Percentiles rank a stretch among this genome's conserved stretches.
phyloP scores from a whole-genome alignment of 805 yeast genomes.

The Tetrapisispora phaffii region DNA sequence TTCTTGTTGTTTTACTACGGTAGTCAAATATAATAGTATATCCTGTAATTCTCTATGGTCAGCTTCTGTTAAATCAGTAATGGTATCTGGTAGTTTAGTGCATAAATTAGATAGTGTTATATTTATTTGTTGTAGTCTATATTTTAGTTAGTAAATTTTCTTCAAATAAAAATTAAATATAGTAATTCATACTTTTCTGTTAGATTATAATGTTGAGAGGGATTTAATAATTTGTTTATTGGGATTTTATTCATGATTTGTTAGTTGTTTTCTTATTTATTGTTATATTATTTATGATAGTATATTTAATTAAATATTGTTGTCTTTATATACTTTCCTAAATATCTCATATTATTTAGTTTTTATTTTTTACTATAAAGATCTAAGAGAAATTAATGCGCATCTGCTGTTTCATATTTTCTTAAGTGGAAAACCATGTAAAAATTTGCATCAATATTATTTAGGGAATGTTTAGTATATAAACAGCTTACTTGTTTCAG shows the following conservation, averaged over 20 bases:
- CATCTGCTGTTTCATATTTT: neutral
- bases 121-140: conserved; percentile 1
- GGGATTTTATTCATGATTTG: conserved; percentile 15
- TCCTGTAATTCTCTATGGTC: conserved; percentile 5
- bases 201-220: conserved; percentile 5
- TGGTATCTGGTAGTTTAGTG: neutral
- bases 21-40: conserved; percentile 3
- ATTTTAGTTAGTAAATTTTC: neutral
- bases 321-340: neutral
- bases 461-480: neutral
- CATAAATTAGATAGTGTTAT: neutral
- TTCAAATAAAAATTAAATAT: neutral
- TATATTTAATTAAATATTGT: neutral
- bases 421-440: neutral
- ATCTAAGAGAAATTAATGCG: neutral
- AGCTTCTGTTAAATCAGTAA: neutral
- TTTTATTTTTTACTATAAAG: neutral
- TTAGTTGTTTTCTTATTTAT: too few species aligned
- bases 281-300: neutral
- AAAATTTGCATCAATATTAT: neutral
- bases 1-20: neutral
- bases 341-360: neutral
- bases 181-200: conserved; percentile 2
- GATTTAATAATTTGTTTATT: conserved; percentile 14
- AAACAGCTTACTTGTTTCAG: neutral